Percentiles rank a stretch among this genome's conserved stretches.
Conservation (phyloP, 2,329 filamentous ascomycete genomes). For the Fusarium buharicum region DNA sequence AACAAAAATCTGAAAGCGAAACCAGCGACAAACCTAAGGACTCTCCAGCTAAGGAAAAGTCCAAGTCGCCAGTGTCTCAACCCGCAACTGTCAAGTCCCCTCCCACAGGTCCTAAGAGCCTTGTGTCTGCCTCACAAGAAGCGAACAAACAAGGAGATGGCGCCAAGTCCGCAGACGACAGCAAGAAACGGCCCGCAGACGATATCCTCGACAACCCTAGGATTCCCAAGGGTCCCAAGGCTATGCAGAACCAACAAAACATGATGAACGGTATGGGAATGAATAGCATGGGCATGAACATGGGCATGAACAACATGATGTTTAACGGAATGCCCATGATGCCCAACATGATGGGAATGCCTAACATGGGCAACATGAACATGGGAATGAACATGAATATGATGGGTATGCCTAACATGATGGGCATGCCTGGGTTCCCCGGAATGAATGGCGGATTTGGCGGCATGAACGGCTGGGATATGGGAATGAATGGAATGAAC, state of each 20-base stretch:
- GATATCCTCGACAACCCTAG: constrained; percentile 73
- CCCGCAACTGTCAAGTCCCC: constrained; percentile 43
- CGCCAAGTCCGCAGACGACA: constrained; percentile 48
- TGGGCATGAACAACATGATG: constrained; percentile 53
- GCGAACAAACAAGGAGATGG: constrained; percentile 50
- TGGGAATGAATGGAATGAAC: constrained; percentile 43
- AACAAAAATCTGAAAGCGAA: constrained; percentile 49
- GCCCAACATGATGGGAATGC: constrained; percentile 55
- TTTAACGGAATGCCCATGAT: constrained; percentile 57
- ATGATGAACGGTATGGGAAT: constrained; percentile 61
- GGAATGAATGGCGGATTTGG: constrained; percentile 47
- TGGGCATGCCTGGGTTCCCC: constrained; percentile 48
- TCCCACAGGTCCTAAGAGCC: constrained; percentile 46
- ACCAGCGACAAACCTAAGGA: constrained; percentile 31
- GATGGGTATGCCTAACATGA: constrained; percentile 49
- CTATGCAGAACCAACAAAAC: constrained; percentile 68
- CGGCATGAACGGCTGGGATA: constrained; percentile 44
- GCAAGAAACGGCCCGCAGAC: constrained; percentile 86
- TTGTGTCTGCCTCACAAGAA: constrained; percentile 48
- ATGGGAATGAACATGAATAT: constrained; percentile 50
- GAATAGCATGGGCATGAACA: constrained; percentile 57
- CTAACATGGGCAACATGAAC: constrained; percentile 52
- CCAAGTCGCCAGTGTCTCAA: constrained; percentile 50
- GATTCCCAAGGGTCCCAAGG: constrained; percentile 72
- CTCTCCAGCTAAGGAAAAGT: constrained; percentile 46